phyloP scores from a whole-genome alignment of 768 basidiomycete species.

The Trametes villosa region DNA sequence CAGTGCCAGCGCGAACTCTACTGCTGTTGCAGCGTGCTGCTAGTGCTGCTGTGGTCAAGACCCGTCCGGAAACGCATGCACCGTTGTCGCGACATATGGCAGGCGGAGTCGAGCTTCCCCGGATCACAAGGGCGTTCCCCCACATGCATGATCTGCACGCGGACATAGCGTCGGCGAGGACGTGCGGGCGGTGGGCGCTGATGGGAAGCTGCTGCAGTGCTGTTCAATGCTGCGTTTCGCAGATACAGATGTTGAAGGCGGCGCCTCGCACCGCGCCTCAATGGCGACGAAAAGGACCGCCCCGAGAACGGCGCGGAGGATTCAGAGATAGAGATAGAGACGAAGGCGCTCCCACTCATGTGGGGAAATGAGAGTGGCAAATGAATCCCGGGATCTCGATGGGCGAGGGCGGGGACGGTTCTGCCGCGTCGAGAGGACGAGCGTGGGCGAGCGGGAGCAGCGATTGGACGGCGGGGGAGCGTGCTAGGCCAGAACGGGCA shows the following conservation, averaged over 20 bases:
- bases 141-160: conserved; percentile 8
- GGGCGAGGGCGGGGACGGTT: conserved; percentile 3
- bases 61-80: too few relatives aligned
- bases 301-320: neutral
- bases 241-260: too few relatives aligned
- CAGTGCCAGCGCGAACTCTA: too few relatives aligned
- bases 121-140: neutral
- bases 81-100: too few relatives aligned
- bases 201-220: neutral
- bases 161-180: conserved; percentile 1
- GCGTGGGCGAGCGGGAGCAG: neutral
- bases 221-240: too few relatives aligned
- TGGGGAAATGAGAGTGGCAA: neutral
- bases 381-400: conserved; percentile 2
- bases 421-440: conserved; percentile 7
- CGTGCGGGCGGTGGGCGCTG: conserved; percentile 4
- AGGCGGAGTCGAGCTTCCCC: neutral
- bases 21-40: too few relatives aligned
- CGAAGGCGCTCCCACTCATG: neutral
- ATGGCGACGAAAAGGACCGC: too few relatives aligned
- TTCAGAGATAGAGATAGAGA: neutral
- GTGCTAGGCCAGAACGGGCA: neutral
- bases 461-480: conserved; percentile 7
- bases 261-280: too few relatives aligned
- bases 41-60: too few relatives aligned